Evolutionary conservation across 306 rosid genomes (phyloP).

Genomic region (Dalbergia cultrata): DNA sequence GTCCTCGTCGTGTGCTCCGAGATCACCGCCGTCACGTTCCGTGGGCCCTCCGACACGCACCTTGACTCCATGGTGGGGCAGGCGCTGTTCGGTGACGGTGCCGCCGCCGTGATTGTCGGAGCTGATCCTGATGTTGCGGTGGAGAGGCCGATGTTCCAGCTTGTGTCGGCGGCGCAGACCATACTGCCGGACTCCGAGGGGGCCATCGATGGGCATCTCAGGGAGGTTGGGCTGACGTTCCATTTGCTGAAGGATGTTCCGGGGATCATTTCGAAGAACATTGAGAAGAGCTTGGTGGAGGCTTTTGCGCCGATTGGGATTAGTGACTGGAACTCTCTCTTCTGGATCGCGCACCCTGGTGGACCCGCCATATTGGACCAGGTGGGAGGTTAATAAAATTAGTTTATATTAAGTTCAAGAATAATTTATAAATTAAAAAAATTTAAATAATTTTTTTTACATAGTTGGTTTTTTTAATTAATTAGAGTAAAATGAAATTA

Average conservation of each 20-base stretch:
- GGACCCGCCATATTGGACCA: slow-evolving; percentile 74
- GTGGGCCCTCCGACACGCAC: slow-evolving; percentile 68
- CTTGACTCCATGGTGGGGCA: slow-evolving; percentile 64
- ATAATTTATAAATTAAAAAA: too few species aligned
- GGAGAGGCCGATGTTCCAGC: slow-evolving; percentile 56
- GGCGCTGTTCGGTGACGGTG: slow-evolving; percentile 71
- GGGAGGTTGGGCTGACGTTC: slow-evolving; percentile 67
- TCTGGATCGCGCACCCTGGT: slow-evolving; percentile 77
- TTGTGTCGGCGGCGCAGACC: slow-evolving; percentile 61
- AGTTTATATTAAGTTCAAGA: too few species aligned
- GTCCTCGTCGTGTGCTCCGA: slow-evolving; percentile 73
- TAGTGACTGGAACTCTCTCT: slow-evolving; percentile 66
- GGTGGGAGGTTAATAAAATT: neutral
- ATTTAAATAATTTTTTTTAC: too few species aligned
- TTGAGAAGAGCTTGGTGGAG: slow-evolving; percentile 63
- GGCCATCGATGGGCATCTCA: slow-evolving; percentile 64
- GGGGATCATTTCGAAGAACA: slow-evolving; percentile 65
- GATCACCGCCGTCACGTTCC: slow-evolving; percentile 75
- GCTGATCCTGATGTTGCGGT: slow-evolving; percentile 51
- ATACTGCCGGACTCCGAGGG: slow-evolving; percentile 65
- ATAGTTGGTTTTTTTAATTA: too few species aligned
- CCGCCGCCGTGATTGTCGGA: slow-evolving; percentile 59
- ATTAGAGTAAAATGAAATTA: too few species aligned
- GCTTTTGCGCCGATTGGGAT: slow-evolving; percentile 63
- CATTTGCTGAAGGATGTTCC: slow-evolving; percentile 69